These are phyloP conservation scores for Candida tallmaniae DNA, from an alignment of 805 yeast species.

Conservation along the genomic window DNA sequence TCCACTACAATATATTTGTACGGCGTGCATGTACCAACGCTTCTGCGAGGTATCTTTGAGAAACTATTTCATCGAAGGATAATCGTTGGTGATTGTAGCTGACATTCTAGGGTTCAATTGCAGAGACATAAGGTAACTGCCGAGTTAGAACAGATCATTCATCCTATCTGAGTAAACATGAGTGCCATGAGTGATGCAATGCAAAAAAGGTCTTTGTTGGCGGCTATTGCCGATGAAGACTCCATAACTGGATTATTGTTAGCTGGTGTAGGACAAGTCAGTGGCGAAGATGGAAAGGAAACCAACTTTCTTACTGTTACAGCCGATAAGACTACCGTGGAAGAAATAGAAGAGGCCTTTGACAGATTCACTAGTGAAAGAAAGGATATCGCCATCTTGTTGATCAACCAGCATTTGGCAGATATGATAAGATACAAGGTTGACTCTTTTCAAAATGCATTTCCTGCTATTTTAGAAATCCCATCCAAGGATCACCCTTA, in stretches of 20 bases:
- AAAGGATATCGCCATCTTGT: constrained; percentile 86
- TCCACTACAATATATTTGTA: too few relatives aligned
- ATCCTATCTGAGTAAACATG: too few relatives aligned
- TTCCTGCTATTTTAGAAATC: constrained; percentile 94
- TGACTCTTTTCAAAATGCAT: constrained; percentile 82
- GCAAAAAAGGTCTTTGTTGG: constrained; percentile 75
- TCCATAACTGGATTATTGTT: constrained; percentile 92
- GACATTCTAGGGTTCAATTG: too few relatives aligned
- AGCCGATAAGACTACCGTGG: constrained; percentile 72
- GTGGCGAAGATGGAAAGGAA: constrained; percentile 55
- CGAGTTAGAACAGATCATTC: too few relatives aligned
- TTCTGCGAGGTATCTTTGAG: too few relatives aligned
- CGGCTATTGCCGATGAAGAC: constrained; percentile 97
- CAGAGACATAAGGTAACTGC: too few relatives aligned
- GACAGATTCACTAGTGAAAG: constrained; percentile 66
- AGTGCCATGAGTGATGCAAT: constrained; percentile 34
- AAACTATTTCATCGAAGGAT: too few relatives aligned
- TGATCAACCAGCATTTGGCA: constrained; percentile 93
- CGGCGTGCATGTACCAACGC: too few relatives aligned
- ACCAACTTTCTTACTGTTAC: constrained; percentile 79
- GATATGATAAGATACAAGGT: constrained; percentile 80
- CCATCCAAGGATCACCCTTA: constrained; percentile 97
- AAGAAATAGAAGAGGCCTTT: constrained; percentile 71
- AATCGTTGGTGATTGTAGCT: too few relatives aligned
- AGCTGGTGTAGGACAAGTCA: constrained; percentile 92